Conservation (phyloP, 2,329 filamentous ascomycete species). For the Leptodontidium sp. region DNA sequence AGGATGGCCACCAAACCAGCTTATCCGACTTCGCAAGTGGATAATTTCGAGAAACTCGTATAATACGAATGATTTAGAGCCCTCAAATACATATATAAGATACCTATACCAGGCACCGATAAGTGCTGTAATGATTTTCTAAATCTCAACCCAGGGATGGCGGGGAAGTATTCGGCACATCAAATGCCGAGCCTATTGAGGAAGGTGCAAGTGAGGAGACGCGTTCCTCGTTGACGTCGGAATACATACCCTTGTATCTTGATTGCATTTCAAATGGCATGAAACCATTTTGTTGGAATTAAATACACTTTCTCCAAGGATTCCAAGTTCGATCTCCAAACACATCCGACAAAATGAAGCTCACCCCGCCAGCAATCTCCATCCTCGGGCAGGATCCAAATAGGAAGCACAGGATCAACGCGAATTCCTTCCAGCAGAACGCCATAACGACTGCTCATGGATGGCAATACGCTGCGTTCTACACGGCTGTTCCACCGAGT, state of each 20-base stretch:
- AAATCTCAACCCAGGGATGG: background rate
- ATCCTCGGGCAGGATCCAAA: conserved; percentile 35
- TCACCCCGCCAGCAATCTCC: conserved; percentile 30
- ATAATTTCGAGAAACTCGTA: too few species aligned
- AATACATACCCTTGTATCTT: background rate
- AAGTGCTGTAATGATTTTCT: too few species aligned
- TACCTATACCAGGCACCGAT: too few species aligned
- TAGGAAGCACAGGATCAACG: conserved; percentile 39
- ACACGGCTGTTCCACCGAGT: conserved; percentile 27
- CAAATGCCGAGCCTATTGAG: background rate
- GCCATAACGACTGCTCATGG: conserved; percentile 37
- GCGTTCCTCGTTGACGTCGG: background rate
- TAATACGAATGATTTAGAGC: too few species aligned
- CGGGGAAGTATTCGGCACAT: conserved; percentile 8
- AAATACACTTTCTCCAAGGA: too few species aligned
- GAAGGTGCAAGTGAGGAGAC: conserved; percentile 2
- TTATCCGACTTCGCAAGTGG: too few species aligned
- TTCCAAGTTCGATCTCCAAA: too few species aligned
- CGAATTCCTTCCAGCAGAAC: conserved; percentile 42
- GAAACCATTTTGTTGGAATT: too few species aligned
- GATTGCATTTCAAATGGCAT: background rate
- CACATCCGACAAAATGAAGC: conserved; percentile 14
- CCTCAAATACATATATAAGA: too few species aligned
- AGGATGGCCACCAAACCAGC: too few species aligned
- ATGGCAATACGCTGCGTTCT: conserved; percentile 41